Percentiles rank a stretch among this genome's conserved stretches.
Conservation (phyloP, 2,329 filamentous ascomycete genomes). For the Dactylellina haptotyla region DNA sequence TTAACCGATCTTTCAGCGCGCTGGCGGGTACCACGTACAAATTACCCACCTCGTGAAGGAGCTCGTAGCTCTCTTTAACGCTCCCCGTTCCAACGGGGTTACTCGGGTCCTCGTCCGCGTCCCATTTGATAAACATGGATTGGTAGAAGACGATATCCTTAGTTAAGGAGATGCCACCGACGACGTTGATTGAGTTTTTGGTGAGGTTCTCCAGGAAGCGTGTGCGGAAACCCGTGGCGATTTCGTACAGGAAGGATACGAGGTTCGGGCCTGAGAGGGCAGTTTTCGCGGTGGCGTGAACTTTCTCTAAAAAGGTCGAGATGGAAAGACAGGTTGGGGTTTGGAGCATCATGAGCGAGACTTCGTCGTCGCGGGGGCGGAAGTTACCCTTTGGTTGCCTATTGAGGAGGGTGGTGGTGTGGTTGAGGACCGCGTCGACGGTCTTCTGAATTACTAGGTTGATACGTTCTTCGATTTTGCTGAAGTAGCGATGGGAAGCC, state of each 20-base stretch:
- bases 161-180: slow-evolving; percentile 91
- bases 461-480: slow-evolving; percentile 81
- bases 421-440: slow-evolving; percentile 78
- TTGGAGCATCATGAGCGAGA: slow-evolving; percentile 78
- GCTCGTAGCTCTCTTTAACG: slow-evolving; percentile 77
- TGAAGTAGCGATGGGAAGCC: slow-evolving; percentile 64
- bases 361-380: slow-evolving; percentile 80
- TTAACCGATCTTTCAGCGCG: slow-evolving; percentile 66
- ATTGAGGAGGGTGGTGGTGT: slow-evolving; percentile 76
- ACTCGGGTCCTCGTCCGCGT: slow-evolving; percentile 65
- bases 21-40: slow-evolving; percentile 82
- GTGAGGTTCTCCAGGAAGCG: slow-evolving; percentile 93
- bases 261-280: slow-evolving; percentile 86
- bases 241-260: slow-evolving; percentile 81
- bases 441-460: slow-evolving; percentile 75
- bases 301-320: slow-evolving; percentile 78
- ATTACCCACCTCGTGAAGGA: slow-evolving; percentile 91
- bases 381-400: slow-evolving; percentile 90
- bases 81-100: slow-evolving; percentile 61
- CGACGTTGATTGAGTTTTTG: slow-evolving; percentile 90
- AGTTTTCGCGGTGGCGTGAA: slow-evolving; percentile 71
- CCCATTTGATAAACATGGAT: slow-evolving; percentile 84
- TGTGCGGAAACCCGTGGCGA: slow-evolving; percentile 79
- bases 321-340: slow-evolving; percentile 85
- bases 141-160: slow-evolving; percentile 97